Percentiles rank a stretch among this genome's conserved stretches.
Evolutionary conservation across 305 asterid genomes (phyloP).

Genomic region (Fraxinus floribunda): DNA sequence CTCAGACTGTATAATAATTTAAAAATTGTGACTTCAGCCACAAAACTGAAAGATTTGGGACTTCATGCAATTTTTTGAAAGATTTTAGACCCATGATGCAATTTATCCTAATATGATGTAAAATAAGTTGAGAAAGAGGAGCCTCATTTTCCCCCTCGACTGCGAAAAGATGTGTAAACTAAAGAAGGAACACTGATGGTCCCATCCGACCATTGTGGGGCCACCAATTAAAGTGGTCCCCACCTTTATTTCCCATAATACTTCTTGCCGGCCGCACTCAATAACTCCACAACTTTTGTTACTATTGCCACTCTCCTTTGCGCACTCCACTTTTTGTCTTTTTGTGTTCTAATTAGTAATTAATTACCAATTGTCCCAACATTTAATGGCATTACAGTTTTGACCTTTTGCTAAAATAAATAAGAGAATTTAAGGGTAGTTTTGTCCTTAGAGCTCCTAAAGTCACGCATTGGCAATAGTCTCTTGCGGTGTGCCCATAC

Average conservation of each 20-base stretch:
- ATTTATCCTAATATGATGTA: not conserved
- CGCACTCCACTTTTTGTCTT: not conserved
- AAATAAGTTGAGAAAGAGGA: not conserved
- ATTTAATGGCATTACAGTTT: not conserved
- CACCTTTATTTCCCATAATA: not conserved
- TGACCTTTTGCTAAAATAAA: not conserved
- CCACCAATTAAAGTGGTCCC: not conserved
- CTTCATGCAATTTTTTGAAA: not conserved
- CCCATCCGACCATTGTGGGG: not conserved
- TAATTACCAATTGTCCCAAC: not conserved
- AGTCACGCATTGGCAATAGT: not conserved
- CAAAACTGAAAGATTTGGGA: not conserved
- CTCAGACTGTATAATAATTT: not conserved
- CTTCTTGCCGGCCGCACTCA: not conserved
- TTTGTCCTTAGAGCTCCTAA: not conserved
- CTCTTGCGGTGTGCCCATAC: not conserved
- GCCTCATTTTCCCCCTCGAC: not conserved
- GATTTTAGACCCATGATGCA: not conserved
- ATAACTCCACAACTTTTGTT: not conserved
- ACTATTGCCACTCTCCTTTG: not conserved
- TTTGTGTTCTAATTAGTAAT: not conserved
- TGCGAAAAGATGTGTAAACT: constrained; percentile 1
- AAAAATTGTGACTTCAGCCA: not conserved
- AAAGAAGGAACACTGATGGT: not conserved
- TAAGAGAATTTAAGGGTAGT: not conserved